Percentiles rank a stretch among this genome's conserved stretches.
Conservation (phyloP, 768 basidiomycete species). For the Boletellus ananas region DNA sequence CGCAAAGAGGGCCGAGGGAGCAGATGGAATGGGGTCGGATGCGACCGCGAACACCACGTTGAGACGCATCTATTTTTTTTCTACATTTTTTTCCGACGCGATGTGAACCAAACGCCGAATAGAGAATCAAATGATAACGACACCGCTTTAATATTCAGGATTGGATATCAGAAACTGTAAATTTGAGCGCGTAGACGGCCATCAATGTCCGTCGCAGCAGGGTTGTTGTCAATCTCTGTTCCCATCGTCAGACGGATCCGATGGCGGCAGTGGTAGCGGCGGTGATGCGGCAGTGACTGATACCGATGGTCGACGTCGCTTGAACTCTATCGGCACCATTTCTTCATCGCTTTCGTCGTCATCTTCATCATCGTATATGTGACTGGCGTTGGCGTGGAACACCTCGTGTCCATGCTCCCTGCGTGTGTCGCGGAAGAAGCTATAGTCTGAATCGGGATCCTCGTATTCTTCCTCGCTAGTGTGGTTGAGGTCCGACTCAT, state of each 20-base stretch:
- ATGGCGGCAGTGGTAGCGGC: constrained; percentile 14
- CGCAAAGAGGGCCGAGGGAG: not conserved
- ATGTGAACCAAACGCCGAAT: constrained; percentile 12
- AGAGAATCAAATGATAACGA: constrained; percentile 2
- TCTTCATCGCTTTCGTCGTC: constrained; percentile 39
- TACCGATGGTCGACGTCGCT: constrained; percentile 33
- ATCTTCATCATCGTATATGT: constrained; percentile 30
- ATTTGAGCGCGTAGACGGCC: constrained; percentile 12
- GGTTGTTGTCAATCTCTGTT: not conserved
- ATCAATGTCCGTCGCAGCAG: constrained; percentile 10
- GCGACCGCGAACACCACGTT: constrained; percentile 1
- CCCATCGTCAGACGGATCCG: constrained; percentile 19
- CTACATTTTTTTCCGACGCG: not conserved
- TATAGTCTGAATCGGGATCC: constrained; percentile 31
- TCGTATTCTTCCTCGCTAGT: constrained; percentile 32
- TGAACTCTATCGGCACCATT: constrained; percentile 31
- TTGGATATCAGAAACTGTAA: constrained; percentile 18
- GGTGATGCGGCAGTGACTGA: constrained; percentile 27
- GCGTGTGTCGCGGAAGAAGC: constrained; percentile 32
- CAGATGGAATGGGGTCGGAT: not conserved
- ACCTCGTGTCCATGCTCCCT: constrained; percentile 21
- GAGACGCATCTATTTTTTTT: constrained; percentile 20
- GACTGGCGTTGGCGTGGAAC: constrained; percentile 31
- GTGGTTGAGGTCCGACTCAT: constrained; percentile 29
- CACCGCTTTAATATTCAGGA: constrained; percentile 3